These are phyloP conservation scores for Backusella westeae DNA, from an alignment of 192 early-diverging fungal species.

Conservation along the genomic window DNA sequence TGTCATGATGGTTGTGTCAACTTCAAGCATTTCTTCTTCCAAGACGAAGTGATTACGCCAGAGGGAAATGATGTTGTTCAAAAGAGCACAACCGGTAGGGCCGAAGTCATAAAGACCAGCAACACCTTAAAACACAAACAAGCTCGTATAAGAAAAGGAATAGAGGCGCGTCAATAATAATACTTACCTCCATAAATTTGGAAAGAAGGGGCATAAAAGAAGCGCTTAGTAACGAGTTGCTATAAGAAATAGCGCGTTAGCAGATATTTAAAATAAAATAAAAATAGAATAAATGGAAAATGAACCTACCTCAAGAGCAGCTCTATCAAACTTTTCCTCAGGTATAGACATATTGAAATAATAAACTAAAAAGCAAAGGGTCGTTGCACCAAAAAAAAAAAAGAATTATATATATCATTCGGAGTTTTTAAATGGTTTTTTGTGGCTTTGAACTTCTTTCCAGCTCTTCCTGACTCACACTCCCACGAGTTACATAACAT, in stretches of 20 bases:
- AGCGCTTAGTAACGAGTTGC: constrained; percentile 82
- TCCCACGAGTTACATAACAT: background rate
- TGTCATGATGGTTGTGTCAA: constrained; percentile 98
- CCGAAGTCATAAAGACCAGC: constrained; percentile 98
- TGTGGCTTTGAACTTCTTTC: constrained; percentile 1
- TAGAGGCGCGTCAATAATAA: background rate
- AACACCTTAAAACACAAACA: constrained; percentile 57
- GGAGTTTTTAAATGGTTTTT: background rate
- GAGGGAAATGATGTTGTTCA: constrained; percentile 83
- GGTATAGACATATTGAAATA: background rate
- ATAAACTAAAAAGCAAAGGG: background rate
- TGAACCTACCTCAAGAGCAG: constrained; percentile 31
- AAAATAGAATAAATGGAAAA: background rate
- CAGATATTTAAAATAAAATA: background rate
- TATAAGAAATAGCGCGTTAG: constrained; percentile 6
- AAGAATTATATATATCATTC: background rate
- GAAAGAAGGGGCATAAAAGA: constrained; percentile 97
- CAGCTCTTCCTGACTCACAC: constrained; percentile 2
- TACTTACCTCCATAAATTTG: constrained; percentile 87
- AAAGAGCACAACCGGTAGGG: constrained; percentile 89
- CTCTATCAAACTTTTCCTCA: constrained; percentile 28
- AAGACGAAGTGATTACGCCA: constrained; percentile 98
- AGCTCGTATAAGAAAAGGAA: background rate
- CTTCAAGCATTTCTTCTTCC: constrained; percentile 99
- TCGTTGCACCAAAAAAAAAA: constrained; percentile 4